Percentiles rank a stretch among this genome's conserved stretches.
Conservation (phyloP, 768 basidiomycete species). For the Russula lepida region DNA sequence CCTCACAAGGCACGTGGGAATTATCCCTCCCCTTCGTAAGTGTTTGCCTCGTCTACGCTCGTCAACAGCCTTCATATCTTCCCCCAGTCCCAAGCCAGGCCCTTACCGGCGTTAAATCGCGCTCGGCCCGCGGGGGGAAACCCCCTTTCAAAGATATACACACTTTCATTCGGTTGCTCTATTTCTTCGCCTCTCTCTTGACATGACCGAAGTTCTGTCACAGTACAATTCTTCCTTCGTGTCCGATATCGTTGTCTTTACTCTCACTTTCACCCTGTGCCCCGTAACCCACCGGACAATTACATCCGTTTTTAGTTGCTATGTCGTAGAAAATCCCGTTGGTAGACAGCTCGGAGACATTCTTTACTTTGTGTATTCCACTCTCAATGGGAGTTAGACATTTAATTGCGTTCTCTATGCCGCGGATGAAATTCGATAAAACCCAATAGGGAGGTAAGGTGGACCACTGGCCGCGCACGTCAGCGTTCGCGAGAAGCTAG, state of each 20-base stretch:
- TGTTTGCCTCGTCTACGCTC: neutral
- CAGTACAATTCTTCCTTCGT: neutral
- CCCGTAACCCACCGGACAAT: too few relatives aligned
- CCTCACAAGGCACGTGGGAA: neutral
- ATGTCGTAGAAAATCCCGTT: neutral
- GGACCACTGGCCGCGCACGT: neutral
- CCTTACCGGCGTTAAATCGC: neutral
- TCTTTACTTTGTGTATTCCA: neutral
- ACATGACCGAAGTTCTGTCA: neutral
- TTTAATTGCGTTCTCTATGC: neutral
- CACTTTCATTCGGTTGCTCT: neutral
- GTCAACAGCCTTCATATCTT: neutral
- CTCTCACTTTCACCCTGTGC: neutral
- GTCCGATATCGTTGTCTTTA: neutral
- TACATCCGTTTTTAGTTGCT: too few relatives aligned
- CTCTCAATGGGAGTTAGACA: neutral
- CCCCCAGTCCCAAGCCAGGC: too few relatives aligned
- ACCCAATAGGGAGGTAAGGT: too few relatives aligned
- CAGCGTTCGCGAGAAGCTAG: too few relatives aligned
- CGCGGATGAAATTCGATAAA: neutral
- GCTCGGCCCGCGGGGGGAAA: neutral
- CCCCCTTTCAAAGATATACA: neutral
- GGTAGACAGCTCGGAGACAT: neutral
- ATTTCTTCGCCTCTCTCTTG: neutral
- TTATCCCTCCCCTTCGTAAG: neutral